These are phyloP conservation scores for Gleditsia sinensis DNA, from an alignment of 306 rosid genomes.

Conservation along the genomic window DNA sequence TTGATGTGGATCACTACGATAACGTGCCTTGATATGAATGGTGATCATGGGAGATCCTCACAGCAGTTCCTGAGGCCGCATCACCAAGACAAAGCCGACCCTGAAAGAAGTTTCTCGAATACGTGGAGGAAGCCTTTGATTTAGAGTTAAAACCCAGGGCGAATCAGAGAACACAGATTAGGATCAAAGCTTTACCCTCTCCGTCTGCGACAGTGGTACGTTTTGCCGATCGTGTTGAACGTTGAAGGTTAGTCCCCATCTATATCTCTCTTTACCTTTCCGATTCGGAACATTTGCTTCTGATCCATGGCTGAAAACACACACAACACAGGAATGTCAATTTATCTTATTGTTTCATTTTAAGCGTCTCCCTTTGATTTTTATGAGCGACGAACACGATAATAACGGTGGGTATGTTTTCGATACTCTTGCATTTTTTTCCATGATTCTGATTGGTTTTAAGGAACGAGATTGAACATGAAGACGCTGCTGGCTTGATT, in stretches of 20 bases:
- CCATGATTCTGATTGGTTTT: background rate
- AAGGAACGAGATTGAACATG: background rate
- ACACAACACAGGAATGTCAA: background rate
- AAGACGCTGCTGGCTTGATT: background rate
- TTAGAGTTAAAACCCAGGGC: too few relatives aligned
- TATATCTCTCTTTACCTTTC: background rate
- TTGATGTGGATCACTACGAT: background rate
- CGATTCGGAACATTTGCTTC: background rate
- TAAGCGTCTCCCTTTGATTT: background rate
- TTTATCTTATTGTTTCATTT: background rate
- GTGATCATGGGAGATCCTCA: background rate
- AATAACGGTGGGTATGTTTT: background rate
- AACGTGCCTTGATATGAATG: background rate
- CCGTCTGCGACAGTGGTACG: background rate
- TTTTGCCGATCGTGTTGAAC: background rate
- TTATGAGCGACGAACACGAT: background rate
- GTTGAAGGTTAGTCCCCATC: background rate
- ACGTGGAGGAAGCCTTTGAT: background rate
- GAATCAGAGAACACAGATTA: background rate
- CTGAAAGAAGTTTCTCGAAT: slow-evolving; percentile 45
- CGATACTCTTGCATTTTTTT: background rate
- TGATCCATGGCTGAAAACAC: background rate
- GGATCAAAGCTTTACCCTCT: background rate
- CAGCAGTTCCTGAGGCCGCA: background rate
- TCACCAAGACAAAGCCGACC: background rate